These are phyloP conservation scores for Barnettozyma populi DNA, from an alignment of 805 yeast species.

Conservation along the genomic window DNA sequence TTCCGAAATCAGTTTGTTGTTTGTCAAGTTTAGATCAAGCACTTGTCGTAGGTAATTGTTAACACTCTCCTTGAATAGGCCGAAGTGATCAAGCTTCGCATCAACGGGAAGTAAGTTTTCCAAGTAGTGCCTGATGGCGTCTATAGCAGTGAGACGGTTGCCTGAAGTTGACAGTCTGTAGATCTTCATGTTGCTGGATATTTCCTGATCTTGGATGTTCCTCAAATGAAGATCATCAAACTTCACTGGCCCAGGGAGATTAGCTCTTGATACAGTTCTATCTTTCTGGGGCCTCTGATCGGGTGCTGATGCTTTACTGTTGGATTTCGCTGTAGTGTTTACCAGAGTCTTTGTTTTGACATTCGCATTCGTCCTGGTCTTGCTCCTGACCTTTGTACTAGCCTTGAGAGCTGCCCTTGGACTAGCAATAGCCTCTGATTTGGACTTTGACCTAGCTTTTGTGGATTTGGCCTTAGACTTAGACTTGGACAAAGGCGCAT, in stretches of 20 bases:
- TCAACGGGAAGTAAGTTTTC: constrained; percentile 6
- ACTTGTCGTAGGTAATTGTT: constrained; percentile 27
- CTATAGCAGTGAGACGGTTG: constrained; percentile 17
- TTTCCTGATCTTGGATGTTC: not conserved
- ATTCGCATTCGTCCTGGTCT: too few species aligned
- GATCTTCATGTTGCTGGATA: constrained; percentile 17
- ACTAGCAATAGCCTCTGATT: not conserved
- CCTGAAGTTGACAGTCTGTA: constrained; percentile 20
- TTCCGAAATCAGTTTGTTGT: constrained; percentile 28
- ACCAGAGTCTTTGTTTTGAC: not conserved
- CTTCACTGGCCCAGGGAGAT: not conserved
- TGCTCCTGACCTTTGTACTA: not conserved
- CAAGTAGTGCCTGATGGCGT: constrained; percentile 16
- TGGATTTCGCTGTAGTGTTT: not conserved
- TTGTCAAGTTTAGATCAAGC: constrained; percentile 32
- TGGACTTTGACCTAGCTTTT: not conserved
- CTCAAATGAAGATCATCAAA: not conserved
- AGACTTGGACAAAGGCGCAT: not conserved
- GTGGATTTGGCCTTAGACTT: not conserved
- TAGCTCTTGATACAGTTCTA: not conserved
- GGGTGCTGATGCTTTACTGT: not conserved
- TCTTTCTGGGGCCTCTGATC: not conserved
- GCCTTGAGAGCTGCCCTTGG: not conserved
- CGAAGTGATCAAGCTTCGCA: constrained; percentile 1
- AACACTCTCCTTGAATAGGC: constrained; percentile 21